Evolutionary conservation across 495 filamentous ascomycete genomes (phyloP).

Genomic region (Penicillium robsamsonii): DNA sequence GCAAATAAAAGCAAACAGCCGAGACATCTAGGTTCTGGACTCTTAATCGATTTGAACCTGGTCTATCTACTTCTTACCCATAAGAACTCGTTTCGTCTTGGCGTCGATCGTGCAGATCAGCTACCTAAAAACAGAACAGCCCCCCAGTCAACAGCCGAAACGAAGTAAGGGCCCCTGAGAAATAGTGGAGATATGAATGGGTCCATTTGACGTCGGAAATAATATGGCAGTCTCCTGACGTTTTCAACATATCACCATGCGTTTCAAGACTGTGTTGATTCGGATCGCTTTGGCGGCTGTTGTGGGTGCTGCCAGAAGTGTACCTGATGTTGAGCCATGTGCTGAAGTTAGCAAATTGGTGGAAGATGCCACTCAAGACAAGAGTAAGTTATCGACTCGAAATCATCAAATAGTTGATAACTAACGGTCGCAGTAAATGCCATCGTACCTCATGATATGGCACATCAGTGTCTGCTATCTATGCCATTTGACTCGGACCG

Average conservation of each 20-base stretch:
- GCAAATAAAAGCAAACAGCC: constrained; percentile 25
- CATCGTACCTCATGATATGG: constrained; percentile 29
- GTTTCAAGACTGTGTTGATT: constrained; percentile 17
- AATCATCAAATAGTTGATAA: not conserved
- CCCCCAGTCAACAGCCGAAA: constrained; percentile 9
- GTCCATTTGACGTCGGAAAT: constrained; percentile 1
- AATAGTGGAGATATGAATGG: constrained; percentile 14
- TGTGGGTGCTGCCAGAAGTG: constrained; percentile 15
- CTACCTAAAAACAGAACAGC: constrained; percentile 19
- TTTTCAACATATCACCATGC: constrained; percentile 19
- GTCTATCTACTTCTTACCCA: not conserved
- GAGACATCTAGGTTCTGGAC: constrained; percentile 27
- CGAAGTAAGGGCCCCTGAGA: constrained; percentile 28
- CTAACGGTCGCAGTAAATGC: constrained; percentile 23
- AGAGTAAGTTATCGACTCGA: constrained; percentile 15
- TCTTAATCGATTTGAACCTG: not conserved
- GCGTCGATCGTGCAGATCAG: constrained; percentile 24
- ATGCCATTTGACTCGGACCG: constrained; percentile 56
- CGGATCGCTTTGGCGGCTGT: constrained; percentile 17
- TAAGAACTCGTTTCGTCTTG: constrained; percentile 17
- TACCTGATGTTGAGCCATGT: constrained; percentile 26
- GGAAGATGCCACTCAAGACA: constrained; percentile 16
- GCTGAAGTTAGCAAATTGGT: constrained; percentile 24
- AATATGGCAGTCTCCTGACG: constrained; percentile 5
- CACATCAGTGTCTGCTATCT: constrained; percentile 52